Conservation (phyloP, 805 yeast species). For the Candida suzukii region DNA sequence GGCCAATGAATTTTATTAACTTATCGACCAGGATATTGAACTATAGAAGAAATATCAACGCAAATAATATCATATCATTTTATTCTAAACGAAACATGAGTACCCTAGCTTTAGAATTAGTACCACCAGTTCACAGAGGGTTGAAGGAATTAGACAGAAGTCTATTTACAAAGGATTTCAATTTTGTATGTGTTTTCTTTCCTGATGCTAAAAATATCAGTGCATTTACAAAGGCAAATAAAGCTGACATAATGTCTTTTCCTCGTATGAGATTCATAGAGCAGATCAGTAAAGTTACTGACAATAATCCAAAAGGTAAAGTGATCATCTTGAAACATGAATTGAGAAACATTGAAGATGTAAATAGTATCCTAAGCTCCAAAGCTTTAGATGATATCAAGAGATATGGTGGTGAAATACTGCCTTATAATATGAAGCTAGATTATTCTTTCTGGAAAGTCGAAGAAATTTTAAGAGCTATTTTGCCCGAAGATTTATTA, state of each 20-base stretch:
- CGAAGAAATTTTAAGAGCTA: slow-evolving; percentile 75
- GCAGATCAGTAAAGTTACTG: slow-evolving; percentile 12
- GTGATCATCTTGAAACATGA: slow-evolving; percentile 58
- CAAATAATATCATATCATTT: too few species aligned
- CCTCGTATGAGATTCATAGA: slow-evolving; percentile 64
- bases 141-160: slow-evolving; percentile 63
- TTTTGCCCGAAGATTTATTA: slow-evolving; percentile 63
- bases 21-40: too few species aligned
- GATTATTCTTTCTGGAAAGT: slow-evolving; percentile 82
- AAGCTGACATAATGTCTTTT: slow-evolving; percentile 57
- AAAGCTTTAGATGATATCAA: slow-evolving; percentile 38
- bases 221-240: slow-evolving; percentile 49
- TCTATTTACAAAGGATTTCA: slow-evolving; percentile 50
- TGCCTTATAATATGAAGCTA: slow-evolving; percentile 48
- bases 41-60: too few species aligned
- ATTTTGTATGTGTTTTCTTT: slow-evolving; percentile 61
- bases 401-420: slow-evolving; percentile 38
- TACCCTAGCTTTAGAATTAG: neutral
- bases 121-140: slow-evolving; percentile 63
- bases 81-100: neutral
- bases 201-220: slow-evolving; percentile 61
- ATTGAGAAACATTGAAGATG: slow-evolving; percentile 31
- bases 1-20: too few species aligned
- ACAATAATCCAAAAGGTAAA: slow-evolving; percentile 30
- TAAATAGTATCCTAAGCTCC: slow-evolving; percentile 30